A percentile compares a stretch with the other conserved stretches of the same genome.
Conservation (phyloP, 352 stramenopile species). For the Blastocystis sp. region DNA sequence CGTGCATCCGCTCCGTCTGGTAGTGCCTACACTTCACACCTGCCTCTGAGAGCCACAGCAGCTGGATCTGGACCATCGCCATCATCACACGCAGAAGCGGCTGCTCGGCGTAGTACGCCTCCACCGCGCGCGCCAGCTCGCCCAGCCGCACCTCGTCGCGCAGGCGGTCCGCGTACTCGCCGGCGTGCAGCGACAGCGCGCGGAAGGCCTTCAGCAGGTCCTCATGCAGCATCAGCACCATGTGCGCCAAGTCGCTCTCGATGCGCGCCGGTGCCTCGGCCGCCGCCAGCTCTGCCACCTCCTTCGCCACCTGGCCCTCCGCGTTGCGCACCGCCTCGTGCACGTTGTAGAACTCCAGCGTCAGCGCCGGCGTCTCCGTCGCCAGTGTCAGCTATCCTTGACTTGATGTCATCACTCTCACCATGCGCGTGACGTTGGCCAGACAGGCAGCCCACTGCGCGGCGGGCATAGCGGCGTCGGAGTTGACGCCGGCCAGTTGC, state of each 20-base stretch:
- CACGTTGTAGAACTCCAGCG: constrained; percentile 1
- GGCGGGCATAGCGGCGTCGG: background rate
- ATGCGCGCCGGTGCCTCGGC: background rate
- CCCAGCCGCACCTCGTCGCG: constrained; percentile 9
- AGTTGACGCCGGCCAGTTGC: background rate
- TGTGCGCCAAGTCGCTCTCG: background rate
- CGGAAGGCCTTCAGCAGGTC: background rate
- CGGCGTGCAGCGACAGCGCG: background rate
- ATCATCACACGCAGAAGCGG: background rate
- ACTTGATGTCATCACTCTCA: background rate
- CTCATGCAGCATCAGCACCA: background rate
- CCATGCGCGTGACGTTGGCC: background rate
- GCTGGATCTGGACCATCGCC: background rate
- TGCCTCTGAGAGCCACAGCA: constrained; percentile 4
- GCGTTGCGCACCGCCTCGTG: background rate
- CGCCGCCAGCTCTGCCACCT: background rate
- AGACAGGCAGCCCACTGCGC: background rate
- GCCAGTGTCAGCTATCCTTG: background rate
- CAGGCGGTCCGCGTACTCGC: constrained; percentile 8
- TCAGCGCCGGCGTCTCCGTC: background rate
- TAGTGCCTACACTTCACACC: background rate
- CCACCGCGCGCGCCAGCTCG: background rate
- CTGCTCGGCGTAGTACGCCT: constrained; percentile 13
- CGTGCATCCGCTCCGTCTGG: too few relatives aligned
- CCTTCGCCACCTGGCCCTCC: background rate